phyloP scores from a whole-genome alignment of 2,329 filamentous ascomycete species.

The Raffaelea deltoideospora region DNA sequence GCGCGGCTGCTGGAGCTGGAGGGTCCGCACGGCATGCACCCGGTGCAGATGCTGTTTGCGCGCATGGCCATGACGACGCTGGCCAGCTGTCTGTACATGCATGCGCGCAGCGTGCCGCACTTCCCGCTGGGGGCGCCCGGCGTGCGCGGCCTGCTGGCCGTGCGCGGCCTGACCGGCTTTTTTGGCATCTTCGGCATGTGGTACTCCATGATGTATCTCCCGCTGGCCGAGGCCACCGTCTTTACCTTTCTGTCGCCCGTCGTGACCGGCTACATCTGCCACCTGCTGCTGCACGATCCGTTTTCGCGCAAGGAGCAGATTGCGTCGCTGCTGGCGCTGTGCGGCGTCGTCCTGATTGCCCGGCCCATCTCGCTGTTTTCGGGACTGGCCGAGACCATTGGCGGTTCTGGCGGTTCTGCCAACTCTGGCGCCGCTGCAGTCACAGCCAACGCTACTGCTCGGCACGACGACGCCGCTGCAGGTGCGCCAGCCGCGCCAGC shows the following conservation, averaged over 20 bases:
- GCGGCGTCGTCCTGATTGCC: constrained; percentile 73
- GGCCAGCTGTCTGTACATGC: constrained; percentile 58
- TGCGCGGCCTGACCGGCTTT: constrained; percentile 11
- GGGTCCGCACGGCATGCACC: constrained; percentile 53
- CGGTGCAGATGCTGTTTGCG: constrained; percentile 70
- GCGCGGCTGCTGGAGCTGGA: constrained; percentile 61
- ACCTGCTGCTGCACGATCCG: constrained; percentile 56
- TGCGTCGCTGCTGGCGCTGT: constrained; percentile 57
- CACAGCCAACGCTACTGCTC: background rate
- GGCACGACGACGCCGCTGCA: background rate
- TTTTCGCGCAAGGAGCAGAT: constrained; percentile 67
- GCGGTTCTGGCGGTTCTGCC: background rate
- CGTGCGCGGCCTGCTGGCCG: constrained; percentile 51
- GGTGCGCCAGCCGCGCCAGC: background rate
- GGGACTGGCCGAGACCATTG: background rate
- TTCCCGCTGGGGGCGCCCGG: constrained; percentile 55
- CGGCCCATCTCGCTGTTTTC: constrained; percentile 37
- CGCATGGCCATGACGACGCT: constrained; percentile 62
- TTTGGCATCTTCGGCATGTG: constrained; percentile 71
- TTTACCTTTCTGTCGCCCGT: constrained; percentile 76
- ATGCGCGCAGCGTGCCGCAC: constrained; percentile 48
- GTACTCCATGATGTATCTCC: constrained; percentile 55
- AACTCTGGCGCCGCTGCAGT: background rate
- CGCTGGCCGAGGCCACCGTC: constrained; percentile 75
- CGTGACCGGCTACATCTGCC: constrained; percentile 67